Base-by-base conservation (phyloP, 352 stramenopile species). In the Globisporangium iwayamae region DNA sequence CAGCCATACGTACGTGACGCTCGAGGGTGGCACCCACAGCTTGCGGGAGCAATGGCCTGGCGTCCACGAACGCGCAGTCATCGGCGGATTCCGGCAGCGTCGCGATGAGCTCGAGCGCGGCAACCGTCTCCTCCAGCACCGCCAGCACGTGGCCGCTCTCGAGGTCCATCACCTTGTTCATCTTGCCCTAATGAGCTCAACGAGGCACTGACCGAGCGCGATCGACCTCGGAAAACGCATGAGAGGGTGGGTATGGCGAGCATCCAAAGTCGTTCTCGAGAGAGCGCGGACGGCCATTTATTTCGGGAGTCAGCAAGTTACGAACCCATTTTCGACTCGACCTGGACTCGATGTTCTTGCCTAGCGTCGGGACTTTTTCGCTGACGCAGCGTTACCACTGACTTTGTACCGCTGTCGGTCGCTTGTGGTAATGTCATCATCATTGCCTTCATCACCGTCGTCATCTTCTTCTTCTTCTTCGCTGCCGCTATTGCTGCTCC, bases 61-160 rank as follows among this genome's bases (percentile, higher is more conserved):
- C 28, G 41, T 56, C 45, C 36, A 13, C 38, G 36, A 51, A 51
- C 20, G 56, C 61, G 30, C 32, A 13, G 55, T 63, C 38, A 18
- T 65, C 41, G 18, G n/a, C 3, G 3, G 18, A 51, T 10, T 69
- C 67, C 10, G 74, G 74, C 3, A 85, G 20, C 16, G 59, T 66
- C 10, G 68, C 66, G 7, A 75, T 61, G 43, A 81, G 57, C 52
- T 70, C 60, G 22, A 85, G 63, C 22, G 70, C 67, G 16, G 61
- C 63, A 9, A 83, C 63, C n/a, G 69, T 63, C 8, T 66, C 56
- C 36, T 74, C 68, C 4, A 85, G 68, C 62, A 78, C 69, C 18
- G 52, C 72, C n/a, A 85, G 32, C 36, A 81, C 52, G n/a, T 71
- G 76, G 45, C 69, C 55, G 32, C 65, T 69, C 58, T 85, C 76